Percentiles rank a stretch among this genome's conserved stretches.
Evolutionary conservation across 257 asterid species (phyloP).

Genomic region (Petrea volubilis): DNA sequence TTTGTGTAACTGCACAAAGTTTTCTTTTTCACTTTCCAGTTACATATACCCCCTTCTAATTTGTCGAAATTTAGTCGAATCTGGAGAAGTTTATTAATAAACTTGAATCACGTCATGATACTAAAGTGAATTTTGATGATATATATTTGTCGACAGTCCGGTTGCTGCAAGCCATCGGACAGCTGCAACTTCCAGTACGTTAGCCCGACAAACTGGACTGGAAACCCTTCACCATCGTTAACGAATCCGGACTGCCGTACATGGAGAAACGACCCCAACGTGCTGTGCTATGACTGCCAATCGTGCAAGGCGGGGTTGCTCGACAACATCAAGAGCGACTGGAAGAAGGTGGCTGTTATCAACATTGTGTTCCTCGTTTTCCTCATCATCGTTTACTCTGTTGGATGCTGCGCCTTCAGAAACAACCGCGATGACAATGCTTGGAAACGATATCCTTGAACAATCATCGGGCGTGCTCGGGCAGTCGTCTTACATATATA

Average conservation of each 20-base stretch:
- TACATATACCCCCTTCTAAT: no score
- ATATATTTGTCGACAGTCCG: conserved; percentile 55
- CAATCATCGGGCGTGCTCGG: background rate
- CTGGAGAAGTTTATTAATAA: no score
- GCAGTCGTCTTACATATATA: no score
- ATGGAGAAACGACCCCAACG: conserved; percentile 61
- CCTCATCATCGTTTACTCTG: conserved; percentile 78
- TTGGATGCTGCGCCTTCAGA: conserved; percentile 80
- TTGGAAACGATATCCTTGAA: conserved; percentile 90
- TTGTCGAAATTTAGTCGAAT: no score
- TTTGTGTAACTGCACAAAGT: no score
- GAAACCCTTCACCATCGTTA: background rate
- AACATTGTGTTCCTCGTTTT: conserved; percentile 67
- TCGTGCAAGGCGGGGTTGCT: conserved; percentile 93
- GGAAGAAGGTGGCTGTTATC: conserved; percentile 80
- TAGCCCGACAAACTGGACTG: conserved; percentile 84
- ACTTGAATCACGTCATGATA: no score
- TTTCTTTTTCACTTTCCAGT: no score
- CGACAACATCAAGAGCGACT: conserved; percentile 77
- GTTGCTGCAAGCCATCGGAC: conserved; percentile 91
- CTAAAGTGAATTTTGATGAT: background rate
- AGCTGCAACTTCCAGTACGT: conserved; percentile 69
- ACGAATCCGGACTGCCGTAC: conserved; percentile 55
- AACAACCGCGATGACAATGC: conserved; percentile 76
- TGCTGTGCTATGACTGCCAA: conserved; percentile 67